phyloP scores from a whole-genome alignment of 768 basidiomycete species.

The Mycena galopus region DNA sequence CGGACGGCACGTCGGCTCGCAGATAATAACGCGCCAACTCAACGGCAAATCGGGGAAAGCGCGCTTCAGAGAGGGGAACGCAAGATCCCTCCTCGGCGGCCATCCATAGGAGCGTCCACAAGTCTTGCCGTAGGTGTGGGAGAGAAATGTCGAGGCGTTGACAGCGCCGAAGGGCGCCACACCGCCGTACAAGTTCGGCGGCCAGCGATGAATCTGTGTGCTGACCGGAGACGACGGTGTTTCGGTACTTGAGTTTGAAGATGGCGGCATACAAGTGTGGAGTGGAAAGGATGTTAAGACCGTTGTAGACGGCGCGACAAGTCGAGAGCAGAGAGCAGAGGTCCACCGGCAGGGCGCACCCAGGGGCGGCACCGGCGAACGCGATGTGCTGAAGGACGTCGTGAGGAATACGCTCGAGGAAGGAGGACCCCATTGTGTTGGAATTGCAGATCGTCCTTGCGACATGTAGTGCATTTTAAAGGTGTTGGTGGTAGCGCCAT shows the following conservation, averaged over 20 bases:
- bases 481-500: conserved; percentile 28
- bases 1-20: conserved; percentile 27
- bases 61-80: conserved; percentile 55
- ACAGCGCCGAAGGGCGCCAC: conserved; percentile 62
- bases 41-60: conserved; percentile 56
- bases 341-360: conserved; percentile 53
- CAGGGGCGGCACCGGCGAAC: conserved; percentile 55
- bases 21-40: conserved; percentile 38
- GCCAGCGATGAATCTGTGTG: conserved; percentile 60
- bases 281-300: conserved; percentile 56
- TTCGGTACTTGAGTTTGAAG: conserved; percentile 65
- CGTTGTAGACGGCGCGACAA: conserved; percentile 56
- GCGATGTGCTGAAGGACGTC: conserved; percentile 73
- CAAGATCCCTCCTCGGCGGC: conserved; percentile 67
- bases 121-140: conserved; percentile 53
- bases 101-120: conserved; percentile 73
- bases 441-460: neutral
- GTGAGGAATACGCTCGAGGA: conserved; percentile 62
- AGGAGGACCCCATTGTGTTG: conserved; percentile 56
- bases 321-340: conserved; percentile 62
- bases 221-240: conserved; percentile 40
- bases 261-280: conserved; percentile 71
- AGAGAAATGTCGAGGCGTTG: conserved; percentile 50
- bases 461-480: conserved; percentile 33
- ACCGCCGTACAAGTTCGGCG: conserved; percentile 62